Conservation (phyloP, 2,329 filamentous ascomycete species). For the Paracamarosporium sp. region DNA sequence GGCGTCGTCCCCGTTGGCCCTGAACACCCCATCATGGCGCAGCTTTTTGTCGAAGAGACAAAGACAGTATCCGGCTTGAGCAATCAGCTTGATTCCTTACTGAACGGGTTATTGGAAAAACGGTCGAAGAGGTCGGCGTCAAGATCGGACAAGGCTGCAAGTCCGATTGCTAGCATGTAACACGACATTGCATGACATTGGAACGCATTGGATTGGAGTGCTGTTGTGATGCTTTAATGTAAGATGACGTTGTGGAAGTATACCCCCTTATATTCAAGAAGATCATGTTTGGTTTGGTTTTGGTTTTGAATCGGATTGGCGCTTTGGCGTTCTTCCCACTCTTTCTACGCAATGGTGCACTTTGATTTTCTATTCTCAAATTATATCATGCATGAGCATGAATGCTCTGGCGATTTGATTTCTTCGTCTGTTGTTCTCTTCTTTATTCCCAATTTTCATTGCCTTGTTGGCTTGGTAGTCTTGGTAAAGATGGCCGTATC, state of each 20-base stretch:
- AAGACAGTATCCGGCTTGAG: constrained; percentile 87
- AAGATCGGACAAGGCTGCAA: constrained; percentile 4
- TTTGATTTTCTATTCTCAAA: background rate
- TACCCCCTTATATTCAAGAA: constrained; percentile 5
- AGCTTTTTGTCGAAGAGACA: constrained; percentile 86
- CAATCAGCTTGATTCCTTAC: constrained; percentile 85
- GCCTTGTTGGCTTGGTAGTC: background rate
- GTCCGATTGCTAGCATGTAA: background rate
- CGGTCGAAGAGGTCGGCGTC: constrained; percentile 42
- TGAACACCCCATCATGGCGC: constrained; percentile 84
- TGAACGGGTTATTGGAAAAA: constrained; percentile 76
- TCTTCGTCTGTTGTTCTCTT: background rate
- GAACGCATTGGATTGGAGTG: background rate
- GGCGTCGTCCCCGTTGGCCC: constrained; percentile 78
- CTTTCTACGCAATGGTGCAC: background rate
- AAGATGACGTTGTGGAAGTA: constrained; percentile 9
- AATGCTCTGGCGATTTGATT: background rate
- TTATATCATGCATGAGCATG: background rate
- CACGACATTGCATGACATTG: background rate
- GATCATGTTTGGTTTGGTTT: constrained; percentile 1
- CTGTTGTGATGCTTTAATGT: constrained; percentile 2
- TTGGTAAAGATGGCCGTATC: background rate
- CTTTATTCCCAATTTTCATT: background rate
- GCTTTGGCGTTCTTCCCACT: constrained; percentile 1
- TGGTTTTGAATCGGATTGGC: background rate